Base-by-base conservation (phyloP, 129 eudicot species). In the Pittosporum tobira region DNA sequence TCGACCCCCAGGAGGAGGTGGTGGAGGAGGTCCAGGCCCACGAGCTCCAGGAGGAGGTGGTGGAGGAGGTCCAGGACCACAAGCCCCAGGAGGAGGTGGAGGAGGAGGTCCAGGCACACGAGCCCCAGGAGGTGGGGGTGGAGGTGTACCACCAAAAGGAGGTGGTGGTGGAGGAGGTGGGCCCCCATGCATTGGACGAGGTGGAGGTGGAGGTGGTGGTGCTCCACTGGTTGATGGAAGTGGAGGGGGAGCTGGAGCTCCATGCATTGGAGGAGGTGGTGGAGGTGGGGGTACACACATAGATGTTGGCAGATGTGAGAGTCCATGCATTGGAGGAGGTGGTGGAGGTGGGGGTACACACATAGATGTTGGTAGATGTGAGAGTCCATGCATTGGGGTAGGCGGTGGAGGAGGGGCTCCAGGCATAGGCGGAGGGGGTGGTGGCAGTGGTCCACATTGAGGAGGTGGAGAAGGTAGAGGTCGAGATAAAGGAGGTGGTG, bases 31-130 rank as follows among this genome's bases (percentile, higher is more conserved):
- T 43, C 79, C 79, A 44, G 84, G 70, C 2, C 18, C 63, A 47
- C 18, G n/a, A n/a, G 67, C 67, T 48, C 83, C 81, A 0, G 93
- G 85, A 21, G 95, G 93, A 0, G 93, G 85, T 19, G 95, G 93
- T 21, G 93, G 77, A 26, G 87, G 96, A 15, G 88, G 85, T 43
- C 79, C 79, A 44, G 84, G 70, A 1, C 18, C 63, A 47, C 18
- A 49, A 28, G 70, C 70, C 21, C 72, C 71, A 20, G 63, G 78
- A 57, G 77, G 81, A 5, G 72, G 86, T 12, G 90, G 90, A 23
- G 94, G 84, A 47, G 88, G 91, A 0, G 94, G 94, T 47, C 78
- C 82, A 51, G 31, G 70, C 52, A 70, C 85, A 7, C 69, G 73
- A 63, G 6, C 64, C 37, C 58, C 59, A 0, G 59, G 63, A 38